Evolutionary conservation across 1,284 basidiomycete species (phyloP), one percentile per base, ranked within the genome.

Genomic region (Pulveroboletus sp.): DNA sequence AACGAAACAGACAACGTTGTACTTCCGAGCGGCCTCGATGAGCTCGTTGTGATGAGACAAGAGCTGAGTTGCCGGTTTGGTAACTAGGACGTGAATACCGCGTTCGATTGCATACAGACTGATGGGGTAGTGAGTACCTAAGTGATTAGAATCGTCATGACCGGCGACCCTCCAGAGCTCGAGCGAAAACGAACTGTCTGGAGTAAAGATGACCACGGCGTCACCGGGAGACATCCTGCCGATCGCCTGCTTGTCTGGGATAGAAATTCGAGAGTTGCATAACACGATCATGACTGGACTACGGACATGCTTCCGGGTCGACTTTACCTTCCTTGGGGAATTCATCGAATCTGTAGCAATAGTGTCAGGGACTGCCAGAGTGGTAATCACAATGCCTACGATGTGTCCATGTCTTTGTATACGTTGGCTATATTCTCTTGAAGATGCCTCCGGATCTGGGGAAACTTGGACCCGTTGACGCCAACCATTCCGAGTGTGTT

Each of bases 11-110:
- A 94, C 79, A 13, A 95, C 87, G 50, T 88, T 87, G 67, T 93
- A 80, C 71, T 89, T 82, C 64, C 79, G 82, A 12, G 93, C 92
- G 1, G 86, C 82, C 42, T 82, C 78, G 56, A 93, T 84, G 50
- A 96, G 81, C 35, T 82, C 80, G 60, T 84, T 86, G 73, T 97
- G 94, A 69, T 96, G 86, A 54, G 82, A 78, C 42, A 97, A 81
- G 32, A 90, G 80, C 68, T 97, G 89, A 0, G 92, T 93, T 1
- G 93, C 94, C 1, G 94, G 94, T 72, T 96, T 97, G 51, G 94
- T 97, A 58, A 96, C 84, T 48, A 96, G 81, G 43, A 96, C 93
- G 71, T 96, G 94, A 52, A 95, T 76, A 3, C 86, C 86, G 24
- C 79, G 84, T 71, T 93, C 84, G 48, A 96, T 87, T 4, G 94